Evolutionary conservation across 768 basidiomycete genomes (phyloP), one percentile per base, ranked within the genome.

Genomic region (Krasilnikovozyma curviuscula): DNA sequence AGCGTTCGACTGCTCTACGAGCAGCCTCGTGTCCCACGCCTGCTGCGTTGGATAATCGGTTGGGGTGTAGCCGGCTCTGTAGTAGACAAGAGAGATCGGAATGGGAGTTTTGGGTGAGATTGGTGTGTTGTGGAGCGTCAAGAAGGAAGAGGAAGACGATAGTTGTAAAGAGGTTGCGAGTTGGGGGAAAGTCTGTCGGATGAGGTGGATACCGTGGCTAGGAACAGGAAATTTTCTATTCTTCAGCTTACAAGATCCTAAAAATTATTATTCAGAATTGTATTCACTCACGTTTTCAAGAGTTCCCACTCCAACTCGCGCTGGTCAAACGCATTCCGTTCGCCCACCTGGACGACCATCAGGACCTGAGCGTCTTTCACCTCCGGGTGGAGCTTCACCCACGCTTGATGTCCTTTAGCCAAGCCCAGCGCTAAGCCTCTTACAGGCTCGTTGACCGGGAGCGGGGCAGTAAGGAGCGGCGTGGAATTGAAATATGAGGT

Each of bases 291-390:
- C 86, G 65, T 73, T 57, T 85, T 76, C 0, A 84, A 63, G 0
- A 98, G 69, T 52, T 84, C 78, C 53, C 84, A 93, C 64, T 97
- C 85, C 21, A 97, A 65, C 68, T 73, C 75, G 13, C 79, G 71
- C 62, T 98, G 91, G 63, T 97, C 91, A 61, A 95, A 97, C 5
- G 91, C 74, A 63, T 98, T 98, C 31, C 89, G 72, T 62, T 97
- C 91, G 34, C 75, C 73, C 4, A 76, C 71, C 58, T 89, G 88
- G 0, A 84, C 76, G n/a, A 95, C 84, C 57, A 97, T 83, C 12
- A 97, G 69, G 24, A 97, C 8, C 5, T 18, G 35, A 3, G n/a
- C 8, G 3, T 58, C 53, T 14, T 48, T 42, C 49, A 9, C 56
- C 58, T 10, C 37, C 41, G 18, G 32, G 33, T 7, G 28, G 30